These are phyloP conservation scores for Dovyalis caffra DNA, from an alignment of 345 rosid genomes.

Conservation along the genomic window DNA sequence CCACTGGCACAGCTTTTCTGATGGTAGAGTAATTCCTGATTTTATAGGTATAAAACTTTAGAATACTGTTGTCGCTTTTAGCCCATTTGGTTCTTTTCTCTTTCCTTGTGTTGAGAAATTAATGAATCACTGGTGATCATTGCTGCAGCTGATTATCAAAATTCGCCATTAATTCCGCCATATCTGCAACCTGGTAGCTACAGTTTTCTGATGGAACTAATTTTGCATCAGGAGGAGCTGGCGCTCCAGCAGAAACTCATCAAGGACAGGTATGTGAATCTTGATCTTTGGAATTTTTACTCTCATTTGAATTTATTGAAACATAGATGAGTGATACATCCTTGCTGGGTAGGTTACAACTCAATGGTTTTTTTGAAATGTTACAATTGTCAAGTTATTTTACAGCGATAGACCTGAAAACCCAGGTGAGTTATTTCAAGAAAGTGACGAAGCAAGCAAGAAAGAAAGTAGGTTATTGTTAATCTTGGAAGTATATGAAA, in stretches of 20 bases:
- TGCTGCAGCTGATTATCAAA: conserved; percentile 38
- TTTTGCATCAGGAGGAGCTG: conserved; percentile 55
- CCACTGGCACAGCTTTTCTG: conserved; percentile 34
- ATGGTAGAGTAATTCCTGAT: conserved; percentile 31
- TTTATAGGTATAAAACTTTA: conserved; percentile 20
- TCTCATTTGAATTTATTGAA: too few species aligned
- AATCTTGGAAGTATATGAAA: conserved; percentile 37
- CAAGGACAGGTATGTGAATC: conserved; percentile 39
- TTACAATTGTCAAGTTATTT: too few species aligned
- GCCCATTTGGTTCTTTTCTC: background rate
- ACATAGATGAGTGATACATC: too few species aligned
- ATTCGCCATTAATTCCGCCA: conserved; percentile 44
- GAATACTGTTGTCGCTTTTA: background rate
- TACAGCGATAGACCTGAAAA: conserved; percentile 43
- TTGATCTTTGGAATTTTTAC: too few species aligned
- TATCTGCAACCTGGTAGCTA: conserved; percentile 38
- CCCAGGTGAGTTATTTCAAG: conserved; percentile 39
- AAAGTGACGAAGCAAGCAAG: conserved; percentile 25
- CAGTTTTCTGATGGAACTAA: conserved; percentile 36
- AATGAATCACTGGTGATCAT: background rate
- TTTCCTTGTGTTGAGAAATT: background rate
- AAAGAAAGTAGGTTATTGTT: conserved; percentile 16
- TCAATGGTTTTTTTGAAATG: too few species aligned
- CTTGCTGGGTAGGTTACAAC: too few species aligned
- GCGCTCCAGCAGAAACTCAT: conserved; percentile 39